A percentile compares a stretch with the other conserved stretches of the same genome.
Evolutionary conservation across 352 stramenopile genomes (phyloP).

Genomic region (Lagenidium sp.): DNA sequence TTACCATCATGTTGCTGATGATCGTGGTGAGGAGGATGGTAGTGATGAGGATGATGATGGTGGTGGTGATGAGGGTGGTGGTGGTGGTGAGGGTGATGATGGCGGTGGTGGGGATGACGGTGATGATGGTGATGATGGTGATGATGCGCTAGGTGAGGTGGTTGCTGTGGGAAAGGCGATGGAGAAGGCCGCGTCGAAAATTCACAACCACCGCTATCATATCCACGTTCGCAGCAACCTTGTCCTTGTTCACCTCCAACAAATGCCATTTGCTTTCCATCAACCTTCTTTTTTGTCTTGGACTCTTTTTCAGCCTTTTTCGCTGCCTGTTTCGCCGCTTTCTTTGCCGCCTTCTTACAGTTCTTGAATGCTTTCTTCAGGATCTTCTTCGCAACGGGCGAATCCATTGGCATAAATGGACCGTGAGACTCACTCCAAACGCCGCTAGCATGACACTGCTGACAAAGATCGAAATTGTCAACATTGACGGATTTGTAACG

Average conservation of each 20-base stretch:
- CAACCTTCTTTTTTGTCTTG: no score
- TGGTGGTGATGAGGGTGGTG: not conserved
- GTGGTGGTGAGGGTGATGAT: conserved; percentile 1
- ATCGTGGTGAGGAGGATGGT: not conserved
- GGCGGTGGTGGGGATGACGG: not conserved
- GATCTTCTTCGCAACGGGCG: conserved; percentile 17
- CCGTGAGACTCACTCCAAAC: conserved; percentile 38
- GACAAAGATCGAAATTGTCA: conserved; percentile 72
- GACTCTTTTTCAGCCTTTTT: no score
- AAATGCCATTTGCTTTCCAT: no score
- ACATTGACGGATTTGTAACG: conserved; percentile 78
- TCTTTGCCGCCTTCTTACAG: conserved; percentile 17
- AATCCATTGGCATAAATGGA: conserved; percentile 23
- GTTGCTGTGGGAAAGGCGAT: not conserved
- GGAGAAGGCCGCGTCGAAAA: not conserved
- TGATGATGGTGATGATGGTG: conserved; percentile 1
- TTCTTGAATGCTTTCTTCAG: conserved; percentile 18
- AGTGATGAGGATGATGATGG: not conserved
- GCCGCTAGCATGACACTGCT: conserved; percentile 37
- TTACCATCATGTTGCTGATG: not conserved
- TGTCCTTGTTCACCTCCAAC: no score
- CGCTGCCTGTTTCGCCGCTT: no score
- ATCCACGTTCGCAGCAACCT: no score
- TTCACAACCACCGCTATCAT: not conserved
- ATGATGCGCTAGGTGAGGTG: not conserved